Evolutionary conservation across 2,329 filamentous ascomycete genomes (phyloP), one percentile per base, ranked within the genome.

Genomic region (Dactylonectria estremocensis): DNA sequence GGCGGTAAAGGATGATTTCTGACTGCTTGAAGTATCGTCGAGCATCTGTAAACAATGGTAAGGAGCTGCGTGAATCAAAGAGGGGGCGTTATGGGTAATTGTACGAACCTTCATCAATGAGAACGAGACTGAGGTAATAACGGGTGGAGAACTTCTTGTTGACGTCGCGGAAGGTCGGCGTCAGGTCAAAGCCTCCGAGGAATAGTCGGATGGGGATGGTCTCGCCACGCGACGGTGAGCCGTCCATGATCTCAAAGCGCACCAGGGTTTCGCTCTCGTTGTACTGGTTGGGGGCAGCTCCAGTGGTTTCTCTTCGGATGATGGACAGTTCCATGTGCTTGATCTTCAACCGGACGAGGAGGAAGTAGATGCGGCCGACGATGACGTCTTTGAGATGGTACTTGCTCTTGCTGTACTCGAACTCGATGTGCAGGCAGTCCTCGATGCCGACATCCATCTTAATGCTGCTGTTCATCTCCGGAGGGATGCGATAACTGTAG

Each of bases 381-480:
- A 99, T 99, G 72, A 99, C 96, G 81, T 99, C 96, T 84, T 99
- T 99, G 67, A 99, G 89, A 78, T 99, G 96, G 83, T 99, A 99
- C 84, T 98, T 98, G 81, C 92, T 96, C 87, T 99, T 99, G 83
- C 93, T 97, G 85, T 99, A 99, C 83, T 99, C 96, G 77, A 99
- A 99, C 83, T 99, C 96, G 74, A 99, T 99, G 84, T 99, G 96
- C 75, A 99, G 86, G 81, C 96, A 99, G 85, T 99, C 97, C 84
- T 99, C 96, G 79, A 99, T 99, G 65, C 96, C 96, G 67, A 99
- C 96, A 80, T 99, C 96, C 96, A 99, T 99, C 89, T 99, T 99
- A 87, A 99, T 99, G 74, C 93, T 95, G 83, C 91, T 95, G 87
- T 98, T 99, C 83, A 95, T 97, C 89, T 99, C 96, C 18, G 96